Base-by-base conservation (phyloP, 805 yeast species). In the Saturnispora diversa region DNA sequence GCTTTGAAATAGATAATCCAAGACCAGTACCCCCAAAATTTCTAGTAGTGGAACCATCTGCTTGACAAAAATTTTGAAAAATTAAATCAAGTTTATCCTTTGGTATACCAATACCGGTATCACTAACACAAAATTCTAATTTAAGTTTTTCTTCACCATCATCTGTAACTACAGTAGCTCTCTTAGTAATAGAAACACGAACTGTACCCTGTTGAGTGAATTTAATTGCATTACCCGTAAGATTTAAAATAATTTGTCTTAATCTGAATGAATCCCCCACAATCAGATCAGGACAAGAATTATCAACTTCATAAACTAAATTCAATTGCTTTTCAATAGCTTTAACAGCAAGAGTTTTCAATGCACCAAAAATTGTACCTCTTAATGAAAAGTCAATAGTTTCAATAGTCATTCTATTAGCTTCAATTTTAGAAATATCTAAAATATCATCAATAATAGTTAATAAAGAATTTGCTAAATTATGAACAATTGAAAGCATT, bases 21-120 rank as follows among this genome's bases (percentile, higher is more conserved):
- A 85, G 68, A 48, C 95, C 95, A 3, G 95, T 86, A 54, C 95
- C 95, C 52, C 95, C 95, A 58, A 85, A 86, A 60, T 84, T 84
- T 58, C 95, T 74, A 2, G 95, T 85, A 2, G 95, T 85, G 5
- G 94, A 84, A 31, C 95, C 95, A 63, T 85, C 95, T 7, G 95
- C 95, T 59, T 85, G 95, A 50, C 95, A 82, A 65, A 85, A 85
- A 3, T 90, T 85, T 54, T 85, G 95, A 54, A 85, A 85, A 51
- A 85, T 86, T 31, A 86, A 69, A 24, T 85, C 94, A 27, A 85
- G 67, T 55, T 85, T 85, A 53, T 86, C 95, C 54, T 75, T 77
- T 53, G 80, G 85, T 50, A 85, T 85, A 50, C 95, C 95, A 49
- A 86, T 85, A 57, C 95, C 94, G 1, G 94, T 85, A 59, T 85